Percentiles rank a stretch among this genome's conserved stretches.
Evolutionary conservation across 129 eudicot genomes (phyloP).

Genomic region (Tagetes patula): DNA sequence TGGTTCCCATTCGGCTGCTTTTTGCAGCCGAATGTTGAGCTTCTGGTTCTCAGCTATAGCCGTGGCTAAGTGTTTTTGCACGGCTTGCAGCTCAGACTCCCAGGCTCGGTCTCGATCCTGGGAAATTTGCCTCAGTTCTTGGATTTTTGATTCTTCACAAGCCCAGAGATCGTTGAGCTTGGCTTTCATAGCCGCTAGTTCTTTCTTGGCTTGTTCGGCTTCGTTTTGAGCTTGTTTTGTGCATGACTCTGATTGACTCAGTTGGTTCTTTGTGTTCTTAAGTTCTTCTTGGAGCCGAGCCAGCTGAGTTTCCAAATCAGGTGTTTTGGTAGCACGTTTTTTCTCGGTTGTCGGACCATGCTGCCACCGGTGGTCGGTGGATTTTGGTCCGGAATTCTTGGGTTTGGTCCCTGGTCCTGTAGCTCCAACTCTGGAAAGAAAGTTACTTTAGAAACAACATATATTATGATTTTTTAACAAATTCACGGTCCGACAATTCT

Average conservation of each 20-base stretch:
- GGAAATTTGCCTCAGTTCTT: slow-evolving; percentile 76
- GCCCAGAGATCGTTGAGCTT: slow-evolving; percentile 66
- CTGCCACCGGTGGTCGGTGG: slow-evolving; percentile 43
- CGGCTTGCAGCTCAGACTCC: slow-evolving; percentile 86
- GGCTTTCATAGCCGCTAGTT: slow-evolving; percentile 48
- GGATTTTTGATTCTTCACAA: slow-evolving; percentile 68
- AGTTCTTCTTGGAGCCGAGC: slow-evolving; percentile 73
- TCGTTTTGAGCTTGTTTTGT: slow-evolving; percentile 61
- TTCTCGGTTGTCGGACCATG: slow-evolving; percentile 58
- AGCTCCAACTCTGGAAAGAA: slow-evolving; percentile 37
- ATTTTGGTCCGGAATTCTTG: slow-evolving; percentile 47
- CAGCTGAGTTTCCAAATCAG: slow-evolving; percentile 64
- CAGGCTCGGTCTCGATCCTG: slow-evolving; percentile 89
- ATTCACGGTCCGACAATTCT: neutral
- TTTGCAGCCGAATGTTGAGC: slow-evolving; percentile 57
- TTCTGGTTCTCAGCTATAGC: slow-evolving; percentile 64
- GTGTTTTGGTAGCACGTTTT: slow-evolving; percentile 44
- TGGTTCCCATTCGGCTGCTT: slow-evolving; percentile 53
- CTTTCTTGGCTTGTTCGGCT: slow-evolving; percentile 73
- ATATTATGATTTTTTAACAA: too few species aligned
- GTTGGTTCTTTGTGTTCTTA: slow-evolving; percentile 60
- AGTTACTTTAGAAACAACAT: neutral
- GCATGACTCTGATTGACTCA: slow-evolving; percentile 52
- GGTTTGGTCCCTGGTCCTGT: slow-evolving; percentile 48
- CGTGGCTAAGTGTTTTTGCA: slow-evolving; percentile 73